phyloP scores from a whole-genome alignment of 306 rosid genomes.

The Potentilla sterilis region DNA sequence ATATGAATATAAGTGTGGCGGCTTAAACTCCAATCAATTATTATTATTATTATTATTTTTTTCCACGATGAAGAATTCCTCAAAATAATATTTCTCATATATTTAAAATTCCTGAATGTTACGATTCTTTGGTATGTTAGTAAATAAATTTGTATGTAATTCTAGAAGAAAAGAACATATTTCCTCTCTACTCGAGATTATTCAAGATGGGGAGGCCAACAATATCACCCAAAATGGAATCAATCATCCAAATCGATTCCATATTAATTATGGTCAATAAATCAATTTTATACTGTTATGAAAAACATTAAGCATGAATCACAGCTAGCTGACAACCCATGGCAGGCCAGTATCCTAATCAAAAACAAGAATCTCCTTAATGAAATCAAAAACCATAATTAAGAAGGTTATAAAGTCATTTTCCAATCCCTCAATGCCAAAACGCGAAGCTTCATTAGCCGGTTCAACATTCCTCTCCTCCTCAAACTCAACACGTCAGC shows the following conservation, averaged over 20 bases:
- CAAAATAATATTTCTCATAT: too few relatives aligned
- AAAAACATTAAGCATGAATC: background rate
- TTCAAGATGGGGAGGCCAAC: too few relatives aligned
- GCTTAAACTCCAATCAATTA: too few relatives aligned
- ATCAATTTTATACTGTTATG: background rate
- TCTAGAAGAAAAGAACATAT: too few relatives aligned
- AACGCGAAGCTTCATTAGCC: slow-evolving; percentile 10
- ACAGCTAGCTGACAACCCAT: background rate
- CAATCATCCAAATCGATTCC: background rate
- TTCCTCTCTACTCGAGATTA: too few relatives aligned
- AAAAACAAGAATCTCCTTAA: background rate
- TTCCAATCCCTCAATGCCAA: background rate
- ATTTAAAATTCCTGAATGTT: too few relatives aligned
- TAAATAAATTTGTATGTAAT: too few relatives aligned
- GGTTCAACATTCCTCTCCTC: slow-evolving; percentile 7
- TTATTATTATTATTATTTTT: too few relatives aligned
- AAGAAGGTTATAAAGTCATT: background rate
- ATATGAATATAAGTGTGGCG: too few relatives aligned
- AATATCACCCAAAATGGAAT: too few relatives aligned
- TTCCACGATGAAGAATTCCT: too few relatives aligned
- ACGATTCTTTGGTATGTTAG: too few relatives aligned
- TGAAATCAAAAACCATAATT: background rate
- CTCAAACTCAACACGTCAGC: slow-evolving; percentile 28
- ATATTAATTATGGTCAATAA: background rate
- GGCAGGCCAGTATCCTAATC: background rate